These are phyloP conservation scores for Mucor irregularis DNA, from an alignment of 371 early-diverging fungal species.

Conservation along the genomic window DNA sequence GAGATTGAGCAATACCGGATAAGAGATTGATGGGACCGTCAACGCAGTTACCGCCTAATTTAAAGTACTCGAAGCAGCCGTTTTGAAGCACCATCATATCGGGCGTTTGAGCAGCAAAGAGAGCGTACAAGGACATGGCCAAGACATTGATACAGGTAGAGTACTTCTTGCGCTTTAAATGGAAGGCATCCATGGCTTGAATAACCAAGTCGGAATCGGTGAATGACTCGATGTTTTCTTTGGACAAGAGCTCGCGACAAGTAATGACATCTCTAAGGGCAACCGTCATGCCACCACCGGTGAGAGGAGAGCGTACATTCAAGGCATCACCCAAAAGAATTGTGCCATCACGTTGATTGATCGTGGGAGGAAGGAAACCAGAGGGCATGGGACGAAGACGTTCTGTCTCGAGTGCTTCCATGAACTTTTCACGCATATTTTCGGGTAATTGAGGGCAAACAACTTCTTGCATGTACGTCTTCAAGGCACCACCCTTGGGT, in stretches of 20 bases:
- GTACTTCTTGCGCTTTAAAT: constrained; percentile 79
- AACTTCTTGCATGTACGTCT: constrained; percentile 59
- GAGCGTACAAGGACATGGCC: constrained; percentile 83
- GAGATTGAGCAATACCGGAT: constrained; percentile 70
- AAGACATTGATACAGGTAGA: constrained; percentile 86
- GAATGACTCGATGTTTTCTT: constrained; percentile 54
- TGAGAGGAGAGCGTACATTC: constrained; percentile 94
- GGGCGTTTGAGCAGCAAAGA: constrained; percentile 66
- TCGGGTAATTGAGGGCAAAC: constrained; percentile 76
- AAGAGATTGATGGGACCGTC: constrained; percentile 85
- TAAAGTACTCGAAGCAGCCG: constrained; percentile 88
- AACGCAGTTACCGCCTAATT: constrained; percentile 78
- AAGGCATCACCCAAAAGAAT: constrained; percentile 91
- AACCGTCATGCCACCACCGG: constrained; percentile 97
- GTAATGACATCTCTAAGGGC: constrained; percentile 87
- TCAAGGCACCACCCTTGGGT: constrained; percentile 71
- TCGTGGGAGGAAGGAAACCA: constrained; percentile 79
- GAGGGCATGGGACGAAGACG: constrained; percentile 89
- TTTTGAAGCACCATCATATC: constrained; percentile 72
- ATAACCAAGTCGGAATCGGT: constrained; percentile 52
- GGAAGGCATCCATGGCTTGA: constrained; percentile 61
- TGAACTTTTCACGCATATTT: constrained; percentile 62
- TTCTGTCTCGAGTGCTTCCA: constrained; percentile 70
- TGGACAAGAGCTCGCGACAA: constrained; percentile 55
- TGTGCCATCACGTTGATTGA: constrained; percentile 67